Conservation (phyloP, 768 basidiomycete genomes). For the Podaxis rugospora region DNA sequence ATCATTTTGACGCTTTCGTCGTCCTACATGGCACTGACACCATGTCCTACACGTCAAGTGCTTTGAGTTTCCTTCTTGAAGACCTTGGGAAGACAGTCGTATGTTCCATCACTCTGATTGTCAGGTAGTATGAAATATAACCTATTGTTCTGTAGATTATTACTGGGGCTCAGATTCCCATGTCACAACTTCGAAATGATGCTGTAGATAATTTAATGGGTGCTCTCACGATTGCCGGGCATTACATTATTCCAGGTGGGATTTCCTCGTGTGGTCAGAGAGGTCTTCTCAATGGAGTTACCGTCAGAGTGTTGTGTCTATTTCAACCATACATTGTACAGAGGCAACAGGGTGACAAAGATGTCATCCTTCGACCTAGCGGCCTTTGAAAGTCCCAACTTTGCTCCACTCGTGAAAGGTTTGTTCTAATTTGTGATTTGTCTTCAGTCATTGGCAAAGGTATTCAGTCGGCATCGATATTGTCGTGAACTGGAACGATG, state of each 20-base stretch:
- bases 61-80: conserved; percentile 87
- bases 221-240: conserved; percentile 83
- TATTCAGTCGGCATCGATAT: conserved; percentile 83
- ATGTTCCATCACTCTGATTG: conserved; percentile 14
- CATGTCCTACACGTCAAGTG: conserved; percentile 87
- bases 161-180: conserved; percentile 91
- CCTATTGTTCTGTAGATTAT: conserved; percentile 51
- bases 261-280: neutral
- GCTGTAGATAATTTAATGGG: conserved; percentile 92
- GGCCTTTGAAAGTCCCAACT: conserved; percentile 85
- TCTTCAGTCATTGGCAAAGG: conserved; percentile 8
- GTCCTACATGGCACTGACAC: conserved; percentile 90
- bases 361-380: conserved; percentile 77
- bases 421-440: conserved; percentile 13
- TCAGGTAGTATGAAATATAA: neutral
- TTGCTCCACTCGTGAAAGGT: conserved; percentile 80
- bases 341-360: conserved; percentile 84
- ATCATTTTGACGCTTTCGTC: conserved; percentile 88
- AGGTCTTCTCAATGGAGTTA: neutral
- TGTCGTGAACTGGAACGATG: conserved; percentile 83
- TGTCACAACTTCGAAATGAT: conserved; percentile 90
- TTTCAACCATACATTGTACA: conserved; percentile 85
- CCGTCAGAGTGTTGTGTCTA: conserved; percentile 73
- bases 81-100: conserved; percentile 92
- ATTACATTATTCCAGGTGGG: conserved; percentile 86